A percentile compares a stretch with the other conserved stretches of the same genome.
phyloP scores from a whole-genome alignment of 192 early-diverging fungal species.

The Backusella parvicylindrica region DNA sequence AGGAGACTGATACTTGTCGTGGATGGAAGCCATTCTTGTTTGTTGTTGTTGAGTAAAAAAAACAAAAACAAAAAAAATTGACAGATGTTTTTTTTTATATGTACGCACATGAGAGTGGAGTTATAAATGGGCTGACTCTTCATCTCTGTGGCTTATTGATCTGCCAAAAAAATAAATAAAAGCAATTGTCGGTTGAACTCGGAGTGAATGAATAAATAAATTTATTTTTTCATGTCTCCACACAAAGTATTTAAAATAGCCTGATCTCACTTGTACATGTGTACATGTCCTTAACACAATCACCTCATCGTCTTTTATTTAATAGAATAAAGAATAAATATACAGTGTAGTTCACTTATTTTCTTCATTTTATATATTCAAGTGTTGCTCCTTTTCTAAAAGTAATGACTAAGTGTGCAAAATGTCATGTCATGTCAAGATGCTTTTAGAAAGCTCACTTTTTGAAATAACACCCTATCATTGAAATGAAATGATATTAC shows the following conservation, averaged over 20 bases:
- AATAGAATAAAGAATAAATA: neutral
- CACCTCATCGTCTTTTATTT: neutral
- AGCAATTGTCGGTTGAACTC: neutral
- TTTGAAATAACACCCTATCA: neutral
- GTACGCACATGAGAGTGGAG: neutral
- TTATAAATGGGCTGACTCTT: constrained; percentile 2
- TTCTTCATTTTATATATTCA: neutral
- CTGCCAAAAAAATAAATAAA: neutral
- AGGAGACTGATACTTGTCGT: constrained; percentile 91
- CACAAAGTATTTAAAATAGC: neutral
- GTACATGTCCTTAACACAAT: neutral
- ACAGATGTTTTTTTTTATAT: neutral
- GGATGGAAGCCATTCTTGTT: constrained; percentile 27
- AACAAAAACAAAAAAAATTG: neutral
- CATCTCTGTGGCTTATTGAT: neutral
- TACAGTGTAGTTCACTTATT: too few relatives aligned
- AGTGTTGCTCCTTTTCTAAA: neutral
- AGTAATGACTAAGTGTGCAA: neutral
- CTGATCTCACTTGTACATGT: neutral
- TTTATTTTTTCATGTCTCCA: too few relatives aligned
- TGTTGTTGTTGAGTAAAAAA: neutral
- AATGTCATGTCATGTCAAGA: neutral
- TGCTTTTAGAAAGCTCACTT: neutral
- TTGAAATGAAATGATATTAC: neutral
- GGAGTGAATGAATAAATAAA: neutral